Base-by-base conservation (phyloP, 1,284 basidiomycete species). In the Jaminaea rosea region DNA sequence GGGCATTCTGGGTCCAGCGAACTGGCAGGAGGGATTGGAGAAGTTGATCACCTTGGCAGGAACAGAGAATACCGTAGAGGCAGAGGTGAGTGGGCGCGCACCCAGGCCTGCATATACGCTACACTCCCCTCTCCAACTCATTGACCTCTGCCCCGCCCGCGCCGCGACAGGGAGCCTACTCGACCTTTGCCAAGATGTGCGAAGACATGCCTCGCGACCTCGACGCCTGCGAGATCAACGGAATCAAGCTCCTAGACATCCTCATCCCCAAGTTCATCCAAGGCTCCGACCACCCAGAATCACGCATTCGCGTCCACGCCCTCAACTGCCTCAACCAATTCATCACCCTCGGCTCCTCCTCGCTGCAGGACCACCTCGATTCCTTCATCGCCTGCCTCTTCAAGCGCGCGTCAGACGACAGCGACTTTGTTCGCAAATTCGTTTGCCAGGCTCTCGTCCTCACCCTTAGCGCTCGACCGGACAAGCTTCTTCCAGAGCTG, bases 401-500 rank as follows among this genome's bases (percentile, higher is more conserved):
- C 82, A 86, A 88, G 73, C 84, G 88, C 53, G 93, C 94, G 26
- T 87, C 87, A 2, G 94, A 98, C 76, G 85, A 89, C 31, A 87
- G 89, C 63, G 80, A 88, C n/a, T 84, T 86, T 27, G 89, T 98
- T 47, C 87, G 93, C 47, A 85, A 89, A 62, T 87, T 89, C 69
- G 93, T 99, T 53, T 99, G 94, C 76, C 88, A 94, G 69, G 88
- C 91, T 3, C 84, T 99, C 47, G 92, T 96, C 11, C 79, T 93
- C 31, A 85, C 98, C 41, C 83, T 98, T 47, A 87, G 89, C 32
- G 85, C 87, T 24, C 83, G 91, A 6, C 89, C 94, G 1, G 92
- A 97, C 76, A 94, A 94, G 76, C 83, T 99, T 55, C 85, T 96
- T 77, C 94, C 94, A 1, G 89, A 97, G 75, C 88, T 99, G 82